These are phyloP conservation scores for Tetrahymena borealis DNA, from an alignment of 73 alveolate species.

Conservation along the genomic window DNA sequence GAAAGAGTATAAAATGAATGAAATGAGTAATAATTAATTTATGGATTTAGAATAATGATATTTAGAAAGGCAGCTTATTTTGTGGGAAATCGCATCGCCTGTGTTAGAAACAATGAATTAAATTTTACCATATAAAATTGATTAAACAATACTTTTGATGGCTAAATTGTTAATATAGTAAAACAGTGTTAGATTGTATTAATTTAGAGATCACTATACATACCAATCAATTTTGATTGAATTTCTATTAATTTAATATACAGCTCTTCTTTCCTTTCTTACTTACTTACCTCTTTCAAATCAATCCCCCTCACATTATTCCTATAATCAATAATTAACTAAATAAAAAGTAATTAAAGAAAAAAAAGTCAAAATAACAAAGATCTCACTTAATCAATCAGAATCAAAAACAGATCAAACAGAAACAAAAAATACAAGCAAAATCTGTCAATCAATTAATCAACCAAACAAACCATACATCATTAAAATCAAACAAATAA, in stretches of 20 bases:
- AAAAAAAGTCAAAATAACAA: background rate
- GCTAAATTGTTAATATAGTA: background rate
- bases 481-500: too few relatives aligned
- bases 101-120: background rate
- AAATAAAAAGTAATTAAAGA: background rate
- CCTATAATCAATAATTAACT: background rate
- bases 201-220: background rate
- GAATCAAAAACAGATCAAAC: background rate
- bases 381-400: background rate
- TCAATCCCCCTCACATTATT: background rate
- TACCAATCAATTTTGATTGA: background rate
- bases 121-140: background rate
- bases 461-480: too few relatives aligned
- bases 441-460: background rate
- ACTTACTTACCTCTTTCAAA: too few relatives aligned
- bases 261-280: too few relatives aligned
- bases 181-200: background rate
- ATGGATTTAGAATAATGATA: background rate
- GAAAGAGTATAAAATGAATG: background rate
- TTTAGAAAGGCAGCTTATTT: background rate
- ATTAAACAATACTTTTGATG: background rate
- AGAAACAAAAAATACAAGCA: background rate
- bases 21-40: background rate
- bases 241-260: too few relatives aligned
- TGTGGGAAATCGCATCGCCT: background rate